Base-by-base conservation (phyloP, 805 yeast species). In the Saccharomycopsis schoenii region DNA sequence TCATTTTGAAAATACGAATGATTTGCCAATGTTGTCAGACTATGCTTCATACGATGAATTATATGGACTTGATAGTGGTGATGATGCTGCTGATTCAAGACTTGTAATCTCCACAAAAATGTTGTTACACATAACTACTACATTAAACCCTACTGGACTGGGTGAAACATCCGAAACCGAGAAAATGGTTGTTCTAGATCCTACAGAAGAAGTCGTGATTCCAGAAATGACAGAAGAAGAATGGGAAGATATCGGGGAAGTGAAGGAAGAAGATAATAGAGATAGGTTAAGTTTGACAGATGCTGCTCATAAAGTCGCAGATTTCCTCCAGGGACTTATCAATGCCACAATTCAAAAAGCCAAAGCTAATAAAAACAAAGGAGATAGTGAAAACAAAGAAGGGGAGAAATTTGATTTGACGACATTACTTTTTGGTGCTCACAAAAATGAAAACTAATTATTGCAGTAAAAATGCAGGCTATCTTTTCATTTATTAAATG, bases 1-100 rank as follows among this genome's bases (percentile, higher is more conserved):
- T 83, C 42, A 70, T 74, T 1, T 84, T 77, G 63, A 71, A 72
- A 6, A 73, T 78, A 15, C 80, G 76, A 14, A 68, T 71, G 1
- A 67, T 77, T 8, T 67, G 74, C 11, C 52, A 24, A 47, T 24
- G 52, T 17, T 47, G 21, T 47, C 52, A 21, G 73, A 75, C 57
- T 69, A 74, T 41, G 78, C 88, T 0, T 79, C 61, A 14, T 60
- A 60, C 39, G 60, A 60, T 55, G 17, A 21, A n/a, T 54, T 60
- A 50, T 60, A 54, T 51, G 36, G 61, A 25, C 8, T 12, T 21
- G 34, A 47, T 9, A 47, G 52, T 47, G 52, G 5, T 24, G 17
- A 24, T 19, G 34, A 47, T 24, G 52, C n/a, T 19, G 24, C 10
- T 24, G 52, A 47, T 47, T 47, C 52, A 10, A 47, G 21, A 25